phyloP scores from a whole-genome alignment of 2,329 filamentous ascomycete species.

The Colletotrichum brevisporum region DNA sequence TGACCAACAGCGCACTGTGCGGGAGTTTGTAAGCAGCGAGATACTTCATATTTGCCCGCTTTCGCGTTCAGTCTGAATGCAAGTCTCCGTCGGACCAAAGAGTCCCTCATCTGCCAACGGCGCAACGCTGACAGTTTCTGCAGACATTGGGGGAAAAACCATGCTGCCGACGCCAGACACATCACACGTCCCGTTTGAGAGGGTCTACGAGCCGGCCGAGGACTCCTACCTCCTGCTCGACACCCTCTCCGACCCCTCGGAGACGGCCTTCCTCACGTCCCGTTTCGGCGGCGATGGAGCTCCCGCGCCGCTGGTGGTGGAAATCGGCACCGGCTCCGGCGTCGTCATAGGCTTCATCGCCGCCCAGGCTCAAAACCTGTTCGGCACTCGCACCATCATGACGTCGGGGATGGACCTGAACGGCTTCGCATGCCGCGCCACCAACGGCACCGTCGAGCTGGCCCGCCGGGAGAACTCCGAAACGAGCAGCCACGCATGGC shows the following conservation, averaged over 20 bases:
- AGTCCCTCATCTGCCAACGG: slow-evolving; percentile 1
- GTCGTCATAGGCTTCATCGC: slow-evolving; percentile 92
- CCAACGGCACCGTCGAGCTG: slow-evolving; percentile 75
- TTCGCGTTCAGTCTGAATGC: not conserved
- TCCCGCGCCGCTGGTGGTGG: slow-evolving; percentile 76
- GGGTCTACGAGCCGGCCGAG: slow-evolving; percentile 95
- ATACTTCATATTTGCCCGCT: no score
- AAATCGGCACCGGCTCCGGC: slow-evolving; percentile 92
- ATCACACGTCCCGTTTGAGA: slow-evolving; percentile 88
- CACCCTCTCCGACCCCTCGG: slow-evolving; percentile 81
- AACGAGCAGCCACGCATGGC: slow-evolving; percentile 64
- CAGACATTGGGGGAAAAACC: slow-evolving; percentile 27
- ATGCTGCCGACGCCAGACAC: slow-evolving; percentile 98
- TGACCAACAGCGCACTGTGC: no score
- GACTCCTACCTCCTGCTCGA: slow-evolving; percentile 96
- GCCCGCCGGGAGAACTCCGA: slow-evolving; percentile 53
- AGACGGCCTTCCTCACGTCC: slow-evolving; percentile 76
- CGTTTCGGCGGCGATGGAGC: slow-evolving; percentile 66
- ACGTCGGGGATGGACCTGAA: slow-evolving; percentile 89
- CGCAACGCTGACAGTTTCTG: slow-evolving; percentile 12
- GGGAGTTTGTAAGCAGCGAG: no score
- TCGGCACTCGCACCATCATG: slow-evolving; percentile 79
- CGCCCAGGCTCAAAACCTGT: slow-evolving; percentile 79
- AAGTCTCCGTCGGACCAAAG: not conserved
- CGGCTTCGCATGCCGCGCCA: slow-evolving; percentile 83